These are phyloP conservation scores for Candida bentonensis DNA, from an alignment of 805 yeast species.

Conservation along the genomic window DNA sequence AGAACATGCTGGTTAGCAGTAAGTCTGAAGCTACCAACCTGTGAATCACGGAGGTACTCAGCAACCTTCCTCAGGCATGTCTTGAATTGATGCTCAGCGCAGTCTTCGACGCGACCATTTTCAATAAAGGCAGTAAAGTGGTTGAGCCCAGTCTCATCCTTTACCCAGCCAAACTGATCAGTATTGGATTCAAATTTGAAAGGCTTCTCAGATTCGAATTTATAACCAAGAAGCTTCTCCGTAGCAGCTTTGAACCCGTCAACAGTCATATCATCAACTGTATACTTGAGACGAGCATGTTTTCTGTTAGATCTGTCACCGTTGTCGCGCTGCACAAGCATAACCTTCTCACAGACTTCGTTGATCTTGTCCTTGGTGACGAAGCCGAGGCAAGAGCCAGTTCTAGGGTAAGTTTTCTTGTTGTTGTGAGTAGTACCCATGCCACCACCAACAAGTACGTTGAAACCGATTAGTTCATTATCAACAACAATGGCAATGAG, in stretches of 20 bases:
- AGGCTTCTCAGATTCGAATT: conserved; percentile 54
- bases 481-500: conserved; percentile 62
- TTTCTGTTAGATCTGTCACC: conserved; percentile 96
- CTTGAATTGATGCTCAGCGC: conserved; percentile 80
- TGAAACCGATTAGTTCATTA: conserved; percentile 62
- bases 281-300: conserved; percentile 94
- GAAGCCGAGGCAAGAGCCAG: conserved; percentile 79
- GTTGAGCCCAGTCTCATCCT: conserved; percentile 60
- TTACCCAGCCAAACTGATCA: conserved; percentile 89
- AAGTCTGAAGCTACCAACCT: conserved; percentile 77
- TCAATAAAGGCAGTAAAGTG: conserved; percentile 92
- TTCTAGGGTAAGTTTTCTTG: conserved; percentile 90
- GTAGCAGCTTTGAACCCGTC: conserved; percentile 67
- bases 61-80: conserved; percentile 76
- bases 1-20: conserved; percentile 94
- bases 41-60: conserved; percentile 39
- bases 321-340: conserved; percentile 86
- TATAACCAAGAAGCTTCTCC: conserved; percentile 69
- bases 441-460: conserved; percentile 92
- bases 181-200: conserved; percentile 75
- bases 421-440: conserved; percentile 98
- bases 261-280: conserved; percentile 87
- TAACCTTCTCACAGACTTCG: conserved; percentile 74
- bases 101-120: conserved; percentile 92
- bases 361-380: conserved; percentile 53